Evolutionary conservation across 75 land plant genomes (phyloP), one percentile per base, ranked within the genome.

Genomic region (Selaginella tamariscina): DNA sequence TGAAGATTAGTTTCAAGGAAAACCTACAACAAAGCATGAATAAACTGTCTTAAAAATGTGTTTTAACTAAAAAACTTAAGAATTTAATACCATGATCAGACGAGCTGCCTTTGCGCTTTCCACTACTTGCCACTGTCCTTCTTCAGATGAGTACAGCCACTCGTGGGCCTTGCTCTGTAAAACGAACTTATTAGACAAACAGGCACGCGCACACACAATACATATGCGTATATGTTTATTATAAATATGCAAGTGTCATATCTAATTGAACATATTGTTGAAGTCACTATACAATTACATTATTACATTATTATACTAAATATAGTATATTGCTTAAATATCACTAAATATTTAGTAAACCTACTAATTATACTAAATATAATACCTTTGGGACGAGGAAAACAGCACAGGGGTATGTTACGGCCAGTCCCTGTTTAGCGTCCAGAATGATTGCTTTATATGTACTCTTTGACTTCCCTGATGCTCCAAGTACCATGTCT

Each of bases 111-210:
- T 85, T 68, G 88, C 86, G 78, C 77, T 89, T 65, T 89, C 91
- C 62, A 87, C 84, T 24, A 93, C 72, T 31, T 74, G 72, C 98
- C 98, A 93, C 72, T 93, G 96, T 54, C 98, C 98, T 81, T 93
- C 98, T 71, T 83, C 96, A 55, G 98, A 93, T 27, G 98, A 83
- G 69, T 87, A 93, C 2, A 93, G 82, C 98, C 98, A 93, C 56
- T 93, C 98, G 75, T 78, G 84, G 69, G 83, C 83, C 70, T 91
- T 79, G 24, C 69, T 73, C 98, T 93, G 86, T 65, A 78, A 74
- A 68, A 30, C 66, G 5, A 67, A 23, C 24, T 15, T 21, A 39
- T 66, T 27, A 31, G 9, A 32, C 8, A 1, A 27, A 22, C 29
- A 66, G 24, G 32, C 27, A 65, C 0, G n/a, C 20, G 27, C 30